Evolutionary conservation across 2,329 filamentous ascomycete genomes (phyloP).

Genomic region (Grosmannia clavigera): DNA sequence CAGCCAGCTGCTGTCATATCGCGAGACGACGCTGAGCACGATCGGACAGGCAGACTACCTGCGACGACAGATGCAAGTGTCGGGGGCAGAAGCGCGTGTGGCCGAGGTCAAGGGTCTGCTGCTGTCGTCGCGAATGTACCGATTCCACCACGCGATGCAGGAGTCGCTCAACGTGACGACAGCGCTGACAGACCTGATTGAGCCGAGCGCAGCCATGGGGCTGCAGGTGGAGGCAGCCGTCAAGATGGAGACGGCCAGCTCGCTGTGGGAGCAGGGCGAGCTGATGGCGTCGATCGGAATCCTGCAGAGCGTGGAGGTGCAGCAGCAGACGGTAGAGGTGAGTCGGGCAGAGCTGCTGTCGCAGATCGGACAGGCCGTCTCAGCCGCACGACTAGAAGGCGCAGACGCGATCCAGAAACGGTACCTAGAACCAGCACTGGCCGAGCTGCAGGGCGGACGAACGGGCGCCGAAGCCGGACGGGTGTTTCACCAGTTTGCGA

Average conservation of each 20-base stretch:
- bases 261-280: conserved; percentile 90
- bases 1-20: conserved; percentile 66
- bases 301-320: conserved; percentile 58
- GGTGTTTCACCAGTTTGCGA: conserved; percentile 89
- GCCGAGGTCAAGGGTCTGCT: conserved; percentile 69
- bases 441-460: conserved; percentile 58
- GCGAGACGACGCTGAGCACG: conserved; percentile 71
- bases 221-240: conserved; percentile 66
- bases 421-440: conserved; percentile 75
- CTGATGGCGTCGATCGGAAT: conserved; percentile 80
- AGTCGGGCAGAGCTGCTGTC: conserved; percentile 71
- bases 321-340: conserved; percentile 58
- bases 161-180: conserved; percentile 81
- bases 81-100: conserved; percentile 50
- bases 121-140: conserved; percentile 60
- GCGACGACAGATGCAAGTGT: conserved; percentile 46
- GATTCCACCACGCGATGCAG: conserved; percentile 70
- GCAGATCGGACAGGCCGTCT: conserved; percentile 78
- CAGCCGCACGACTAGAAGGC: conserved; percentile 80
- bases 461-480: conserved; percentile 66
- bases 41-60: conserved; percentile 59
- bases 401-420: conserved; percentile 79
- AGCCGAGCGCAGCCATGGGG: conserved; percentile 55
- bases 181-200: conserved; percentile 65
- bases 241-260: conserved; percentile 72